Evolutionary conservation across 108 stramenopile genomes (phyloP), one percentile per base, ranked within the genome.

Genomic region (Stephanodiscus minutulus): DNA sequence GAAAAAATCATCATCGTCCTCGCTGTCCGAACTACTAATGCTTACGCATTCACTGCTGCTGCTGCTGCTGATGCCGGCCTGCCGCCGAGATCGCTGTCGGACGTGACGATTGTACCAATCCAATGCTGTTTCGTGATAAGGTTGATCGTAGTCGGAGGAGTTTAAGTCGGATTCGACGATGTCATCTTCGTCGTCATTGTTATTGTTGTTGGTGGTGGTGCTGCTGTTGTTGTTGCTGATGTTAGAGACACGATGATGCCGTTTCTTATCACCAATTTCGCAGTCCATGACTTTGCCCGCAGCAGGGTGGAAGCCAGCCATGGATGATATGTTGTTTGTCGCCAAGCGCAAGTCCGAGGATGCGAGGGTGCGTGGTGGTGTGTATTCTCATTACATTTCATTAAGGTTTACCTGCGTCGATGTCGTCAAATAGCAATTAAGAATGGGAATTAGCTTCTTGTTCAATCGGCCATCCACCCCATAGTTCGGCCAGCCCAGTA

Each of bases 101-200:
- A 47, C 13, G 59, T 60, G 49, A 29, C 79, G 50, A 35, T 47
- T 15, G 12, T 50, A 71, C 79, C 79, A 80, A 25, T 68, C 31
- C 0, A 37, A 48, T 43, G 79, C 79, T 21, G 79, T 73, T 41
- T 80, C 79, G 18, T 70, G 63, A 28, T 80, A 80, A 18, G 79
- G 79, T 13, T 80, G 53, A 55, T 73, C 79, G 57, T 66, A 68
- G 46, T 80, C 79, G 35, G 48, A 69, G 22, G 76, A 70, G 36
- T 44, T 61, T 8, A 25, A 50, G 28, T 58, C 56, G 9, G 56
- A 58, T 44, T 58, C 22, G 41, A 72, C n/a, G 6, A 47, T 36
- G 11, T 71, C 70, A 25, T 61, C 37, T 27, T 49, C 53, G 25
- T 36, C 59, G 61, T 63, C 59, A 60, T 60, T 63, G 50, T 72